Percentiles rank a stretch among this genome's conserved stretches.
Evolutionary conservation across 257 asterid species (phyloP).

Genomic region (Mentha longifolia): DNA sequence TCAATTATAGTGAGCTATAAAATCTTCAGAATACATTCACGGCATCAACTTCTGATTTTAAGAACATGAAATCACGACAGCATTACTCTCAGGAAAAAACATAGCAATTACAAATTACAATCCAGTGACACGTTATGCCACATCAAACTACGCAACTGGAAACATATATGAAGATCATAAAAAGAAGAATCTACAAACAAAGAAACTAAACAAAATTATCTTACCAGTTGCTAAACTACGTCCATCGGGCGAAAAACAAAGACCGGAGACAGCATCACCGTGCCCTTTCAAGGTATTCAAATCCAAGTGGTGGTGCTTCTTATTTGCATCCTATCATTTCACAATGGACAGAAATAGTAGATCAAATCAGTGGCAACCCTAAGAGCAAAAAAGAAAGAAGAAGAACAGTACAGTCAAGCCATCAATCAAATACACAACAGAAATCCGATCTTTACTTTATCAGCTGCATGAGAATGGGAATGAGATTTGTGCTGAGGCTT

Average conservation of each 20-base stretch:
- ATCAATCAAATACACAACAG: conserved; percentile 24
- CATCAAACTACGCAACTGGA: not conserved
- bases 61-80: conserved; percentile 4
- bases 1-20: not conserved
- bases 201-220: conserved; percentile 19
- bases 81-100: conserved; percentile 14
- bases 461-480: conserved; percentile 67
- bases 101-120: not conserved
- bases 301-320: conserved; percentile 90
- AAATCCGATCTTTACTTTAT: conserved; percentile 61
- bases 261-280: conserved; percentile 84
- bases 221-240: conserved; percentile 86
- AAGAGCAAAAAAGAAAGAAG: not conserved
- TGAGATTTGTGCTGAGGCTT: conserved; percentile 72
- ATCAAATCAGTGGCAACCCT: conserved; percentile 29
- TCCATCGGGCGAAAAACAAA: conserved; percentile 82
- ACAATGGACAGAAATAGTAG: conserved; percentile 29
- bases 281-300: conserved; percentile 98
- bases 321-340: conserved; percentile 70
- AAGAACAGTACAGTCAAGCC: conserved; percentile 13
- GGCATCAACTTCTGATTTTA: not conserved
- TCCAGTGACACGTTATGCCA: not conserved
- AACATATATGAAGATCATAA: not conserved
- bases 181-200: not conserved
- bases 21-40: conserved; percentile 10